A percentile compares a stretch with the other conserved stretches of the same genome.
Evolutionary conservation across 2,329 filamentous ascomycete species (phyloP).

Genomic region (Colletotrichum higginsianum): DNA sequence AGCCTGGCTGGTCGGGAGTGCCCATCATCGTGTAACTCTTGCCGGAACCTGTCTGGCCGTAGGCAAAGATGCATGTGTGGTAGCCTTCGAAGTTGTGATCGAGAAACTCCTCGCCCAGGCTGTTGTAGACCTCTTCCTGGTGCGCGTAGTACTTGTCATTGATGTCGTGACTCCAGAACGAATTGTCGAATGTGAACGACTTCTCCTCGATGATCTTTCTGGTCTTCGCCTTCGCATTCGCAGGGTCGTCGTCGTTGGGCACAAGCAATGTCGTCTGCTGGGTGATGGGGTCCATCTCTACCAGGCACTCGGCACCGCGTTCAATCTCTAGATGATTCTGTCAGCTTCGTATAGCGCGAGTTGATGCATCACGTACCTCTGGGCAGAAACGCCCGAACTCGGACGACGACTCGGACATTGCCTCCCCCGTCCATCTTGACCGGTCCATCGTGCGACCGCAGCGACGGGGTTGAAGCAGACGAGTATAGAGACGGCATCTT

Average conservation of each 20-base stretch:
- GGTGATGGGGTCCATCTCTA: constrained; percentile 90
- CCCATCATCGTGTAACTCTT: constrained; percentile 99
- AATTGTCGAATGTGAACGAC: constrained; percentile 95
- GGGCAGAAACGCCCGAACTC: constrained; percentile 84
- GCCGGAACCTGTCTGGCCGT: constrained; percentile 96
- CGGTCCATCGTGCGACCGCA: constrained; percentile 81
- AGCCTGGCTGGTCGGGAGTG: constrained; percentile 83
- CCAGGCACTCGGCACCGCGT: constrained; percentile 85
- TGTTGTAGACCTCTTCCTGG: constrained; percentile 95
- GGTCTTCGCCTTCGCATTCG: constrained; percentile 72
- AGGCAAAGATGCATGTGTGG: constrained; percentile 99
- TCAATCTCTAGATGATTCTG: constrained; percentile 76
- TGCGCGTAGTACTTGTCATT: constrained; percentile 88
- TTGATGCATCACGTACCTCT: constrained; percentile 71
- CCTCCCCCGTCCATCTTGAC: constrained; percentile 75
- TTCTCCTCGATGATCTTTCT: constrained; percentile 89
- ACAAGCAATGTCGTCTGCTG: constrained; percentile 87
- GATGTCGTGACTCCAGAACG: constrained; percentile 94
- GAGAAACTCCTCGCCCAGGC: constrained; percentile 94
- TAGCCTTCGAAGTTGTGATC: constrained; percentile 99
- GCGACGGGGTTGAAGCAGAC: constrained; percentile 83
- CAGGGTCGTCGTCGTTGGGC: constrained; percentile 70
- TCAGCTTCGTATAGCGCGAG: background rate
- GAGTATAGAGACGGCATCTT: constrained; percentile 65
- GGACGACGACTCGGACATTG: constrained; percentile 87